These are phyloP conservation scores for Suillus ampliporus DNA, from an alignment of 768 basidiomycete genomes.

Conservation along the genomic window DNA sequence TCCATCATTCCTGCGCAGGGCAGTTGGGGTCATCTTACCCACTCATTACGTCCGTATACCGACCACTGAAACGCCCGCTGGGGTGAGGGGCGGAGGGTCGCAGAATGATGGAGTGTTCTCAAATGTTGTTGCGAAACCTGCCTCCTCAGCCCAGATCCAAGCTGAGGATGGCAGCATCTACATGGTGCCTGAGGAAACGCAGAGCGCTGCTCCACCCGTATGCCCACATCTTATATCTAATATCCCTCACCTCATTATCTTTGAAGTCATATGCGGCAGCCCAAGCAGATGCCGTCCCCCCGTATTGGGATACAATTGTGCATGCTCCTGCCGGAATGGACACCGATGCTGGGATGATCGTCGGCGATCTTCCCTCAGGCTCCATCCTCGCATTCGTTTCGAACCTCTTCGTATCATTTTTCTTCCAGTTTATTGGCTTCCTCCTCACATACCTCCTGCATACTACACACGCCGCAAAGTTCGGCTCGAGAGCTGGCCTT, in stretches of 20 bases:
- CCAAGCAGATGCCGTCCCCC: constrained; percentile 87
- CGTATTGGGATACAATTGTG: constrained; percentile 97
- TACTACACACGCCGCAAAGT: constrained; percentile 91
- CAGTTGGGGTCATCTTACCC: constrained; percentile 64
- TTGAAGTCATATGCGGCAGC: constrained; percentile 84
- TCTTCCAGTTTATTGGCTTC: constrained; percentile 97
- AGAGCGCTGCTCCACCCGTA: constrained; percentile 88
- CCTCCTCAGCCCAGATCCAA: constrained; percentile 46
- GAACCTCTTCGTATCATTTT: constrained; percentile 87
- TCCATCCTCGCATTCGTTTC: constrained; percentile 72
- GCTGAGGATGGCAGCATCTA: constrained; percentile 61
- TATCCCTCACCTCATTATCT: constrained; percentile 5
- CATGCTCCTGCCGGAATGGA: constrained; percentile 71
- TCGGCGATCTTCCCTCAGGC: constrained; percentile 91
- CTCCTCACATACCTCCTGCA: constrained; percentile 91
- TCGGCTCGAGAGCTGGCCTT: constrained; percentile 93
- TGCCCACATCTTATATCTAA: constrained; percentile 36
- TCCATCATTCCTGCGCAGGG: constrained; percentile 62
- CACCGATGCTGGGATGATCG: constrained; percentile 70
- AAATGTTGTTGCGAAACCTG: constrained; percentile 92
- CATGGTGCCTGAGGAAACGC: constrained; percentile 78
- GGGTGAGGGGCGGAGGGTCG: constrained; percentile 63
- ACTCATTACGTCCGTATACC: constrained; percentile 65
- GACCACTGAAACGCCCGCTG: constrained; percentile 39
- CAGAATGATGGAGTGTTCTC: constrained; percentile 96